Percentiles rank a stretch among this genome's conserved stretches.
Conservation (phyloP, 257 asterid genomes). For the Salvia miltiorrhiza region DNA sequence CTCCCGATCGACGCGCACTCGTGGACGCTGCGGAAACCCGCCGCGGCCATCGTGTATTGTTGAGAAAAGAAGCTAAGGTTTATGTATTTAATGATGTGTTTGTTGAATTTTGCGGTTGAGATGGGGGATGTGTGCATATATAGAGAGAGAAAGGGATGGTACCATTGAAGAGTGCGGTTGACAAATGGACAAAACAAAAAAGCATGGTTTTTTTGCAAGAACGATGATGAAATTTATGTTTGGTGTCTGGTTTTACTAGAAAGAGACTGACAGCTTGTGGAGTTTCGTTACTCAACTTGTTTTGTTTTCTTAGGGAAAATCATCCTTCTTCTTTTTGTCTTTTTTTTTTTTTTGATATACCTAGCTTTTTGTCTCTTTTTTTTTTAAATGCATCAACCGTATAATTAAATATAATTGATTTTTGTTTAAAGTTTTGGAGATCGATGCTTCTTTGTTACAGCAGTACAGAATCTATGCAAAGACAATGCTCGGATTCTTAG, state of each 20-base stretch:
- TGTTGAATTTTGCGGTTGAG: neutral
- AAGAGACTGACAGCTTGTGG: neutral
- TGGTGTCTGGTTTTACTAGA: constrained; percentile 10
- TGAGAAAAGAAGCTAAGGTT: neutral
- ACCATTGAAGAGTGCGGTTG: neutral
- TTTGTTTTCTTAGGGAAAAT: neutral
- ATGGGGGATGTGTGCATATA: neutral
- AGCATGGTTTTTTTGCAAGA: neutral
- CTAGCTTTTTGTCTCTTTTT: no score
- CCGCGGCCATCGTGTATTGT: neutral
- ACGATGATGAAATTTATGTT: constrained; percentile 3
- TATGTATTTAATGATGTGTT: neutral
- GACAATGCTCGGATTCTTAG: neutral
- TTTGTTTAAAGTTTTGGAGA: neutral
- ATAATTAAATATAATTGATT: neutral
- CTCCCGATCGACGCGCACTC: neutral
- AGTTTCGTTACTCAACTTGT: neutral
- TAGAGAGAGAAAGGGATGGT: neutral
- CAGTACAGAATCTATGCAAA: neutral
- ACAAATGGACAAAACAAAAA: constrained; percentile 1
- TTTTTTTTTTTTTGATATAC: no score
- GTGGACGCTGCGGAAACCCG: neutral
- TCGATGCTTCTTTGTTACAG: neutral
- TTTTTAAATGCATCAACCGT: neutral
- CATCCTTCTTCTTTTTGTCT: neutral